Conservation (phyloP, 176 grass and related monocot species). For the Rhipidocladum racemiflorum region DNA sequence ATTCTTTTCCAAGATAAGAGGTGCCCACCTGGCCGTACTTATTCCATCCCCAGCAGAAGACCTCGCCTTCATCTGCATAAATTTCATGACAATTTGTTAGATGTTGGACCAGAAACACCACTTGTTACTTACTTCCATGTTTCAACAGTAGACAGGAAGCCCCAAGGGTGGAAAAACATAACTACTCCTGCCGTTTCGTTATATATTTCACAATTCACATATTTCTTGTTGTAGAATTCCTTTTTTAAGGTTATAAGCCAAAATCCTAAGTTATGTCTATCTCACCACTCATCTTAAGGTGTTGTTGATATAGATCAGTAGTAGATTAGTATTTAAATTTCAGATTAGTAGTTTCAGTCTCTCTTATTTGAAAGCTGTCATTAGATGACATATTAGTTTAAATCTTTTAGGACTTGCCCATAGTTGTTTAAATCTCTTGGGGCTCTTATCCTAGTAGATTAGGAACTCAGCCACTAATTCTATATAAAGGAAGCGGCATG, state of each 20-base stretch:
- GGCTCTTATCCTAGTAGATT: too few species aligned
- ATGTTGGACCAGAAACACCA: not conserved
- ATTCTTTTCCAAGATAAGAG: not conserved
- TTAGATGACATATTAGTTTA: too few species aligned
- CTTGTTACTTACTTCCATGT: not conserved
- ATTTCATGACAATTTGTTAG: not conserved
- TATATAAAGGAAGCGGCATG: too few species aligned
- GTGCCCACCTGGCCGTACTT: conserved; percentile 92
- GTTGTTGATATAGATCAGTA: too few species aligned
- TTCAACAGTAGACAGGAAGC: not conserved
- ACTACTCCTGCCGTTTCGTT: not conserved
- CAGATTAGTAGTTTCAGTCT: too few species aligned
- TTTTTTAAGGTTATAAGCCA: not conserved
- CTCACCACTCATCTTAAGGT: not conserved
- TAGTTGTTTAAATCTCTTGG: too few species aligned
- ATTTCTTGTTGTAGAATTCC: not conserved
- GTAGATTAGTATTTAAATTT: too few species aligned
- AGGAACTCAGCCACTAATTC: too few species aligned
- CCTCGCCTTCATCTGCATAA: conserved; percentile 70
- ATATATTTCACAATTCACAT: not conserved
- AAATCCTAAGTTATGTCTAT: not conserved
- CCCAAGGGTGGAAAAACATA: not conserved
- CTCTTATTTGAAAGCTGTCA: too few species aligned
- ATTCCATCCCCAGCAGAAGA: conserved; percentile 99
- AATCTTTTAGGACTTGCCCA: too few species aligned